A percentile compares a stretch with the other conserved stretches of the same genome.
phyloP scores from a whole-genome alignment of 2,329 filamentous ascomycete species.

The Dothideomycetidae sp. region DNA sequence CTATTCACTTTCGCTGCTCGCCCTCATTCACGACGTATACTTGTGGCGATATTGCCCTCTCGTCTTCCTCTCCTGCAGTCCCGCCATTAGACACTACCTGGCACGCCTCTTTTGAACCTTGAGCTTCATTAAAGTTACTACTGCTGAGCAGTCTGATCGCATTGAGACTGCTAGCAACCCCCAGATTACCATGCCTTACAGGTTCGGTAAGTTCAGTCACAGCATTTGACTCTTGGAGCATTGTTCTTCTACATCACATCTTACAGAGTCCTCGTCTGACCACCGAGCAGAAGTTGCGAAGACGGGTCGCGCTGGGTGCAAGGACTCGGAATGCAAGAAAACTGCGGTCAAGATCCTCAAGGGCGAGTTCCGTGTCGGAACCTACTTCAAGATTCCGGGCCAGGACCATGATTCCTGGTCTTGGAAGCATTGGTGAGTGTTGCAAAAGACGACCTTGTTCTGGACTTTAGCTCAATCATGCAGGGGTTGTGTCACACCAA shows the following conservation, averaged over 20 bases:
- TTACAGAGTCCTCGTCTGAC: not conserved
- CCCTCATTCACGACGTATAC: too few relatives aligned
- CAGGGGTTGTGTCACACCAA: constrained; percentile 81
- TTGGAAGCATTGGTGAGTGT: constrained; percentile 74
- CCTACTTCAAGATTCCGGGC: constrained; percentile 47
- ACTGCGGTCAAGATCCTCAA: constrained; percentile 57
- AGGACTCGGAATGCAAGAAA: constrained; percentile 59
- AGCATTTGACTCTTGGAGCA: too few relatives aligned
- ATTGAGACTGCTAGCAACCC: too few relatives aligned
- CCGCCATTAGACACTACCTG: too few relatives aligned
- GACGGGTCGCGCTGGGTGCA: constrained; percentile 60
- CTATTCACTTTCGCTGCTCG: too few relatives aligned
- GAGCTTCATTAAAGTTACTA: too few relatives aligned
- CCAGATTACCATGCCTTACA: not conserved
- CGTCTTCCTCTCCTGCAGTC: too few relatives aligned
- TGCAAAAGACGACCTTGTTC: too few relatives aligned
- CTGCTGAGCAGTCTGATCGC: too few relatives aligned
- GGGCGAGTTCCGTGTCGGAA: constrained; percentile 63
- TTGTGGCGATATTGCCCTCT: too few relatives aligned
- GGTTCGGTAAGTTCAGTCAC: not conserved
- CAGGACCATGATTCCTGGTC: constrained; percentile 43
- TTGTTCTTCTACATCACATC: constrained; percentile 3
- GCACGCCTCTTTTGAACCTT: too few relatives aligned
- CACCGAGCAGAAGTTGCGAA: constrained; percentile 56
- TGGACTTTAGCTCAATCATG: too few relatives aligned